phyloP scores from a whole-genome alignment of 2,329 filamentous ascomycete genomes.

The Trichoderma harzianum region DNA sequence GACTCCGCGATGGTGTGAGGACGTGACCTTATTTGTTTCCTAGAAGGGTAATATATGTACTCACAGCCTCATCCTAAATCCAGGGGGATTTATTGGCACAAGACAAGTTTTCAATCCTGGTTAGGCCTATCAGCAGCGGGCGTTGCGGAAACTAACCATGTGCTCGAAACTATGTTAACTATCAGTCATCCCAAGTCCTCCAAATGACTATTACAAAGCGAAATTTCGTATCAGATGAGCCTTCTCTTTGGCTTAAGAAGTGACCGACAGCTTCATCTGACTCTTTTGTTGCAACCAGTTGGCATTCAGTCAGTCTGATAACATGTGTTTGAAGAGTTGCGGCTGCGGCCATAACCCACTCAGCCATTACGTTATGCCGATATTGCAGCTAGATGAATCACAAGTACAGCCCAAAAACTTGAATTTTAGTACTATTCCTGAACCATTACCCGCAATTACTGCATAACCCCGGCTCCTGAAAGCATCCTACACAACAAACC shows the following conservation, averaged over 20 bases:
- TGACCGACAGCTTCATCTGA: background rate
- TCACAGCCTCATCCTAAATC: background rate
- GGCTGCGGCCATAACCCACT: background rate
- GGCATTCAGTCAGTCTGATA: background rate
- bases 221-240: background rate
- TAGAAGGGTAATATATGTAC: background rate
- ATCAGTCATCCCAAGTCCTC: background rate
- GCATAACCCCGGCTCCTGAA: background rate
- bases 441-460: background rate
- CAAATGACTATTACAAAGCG: background rate
- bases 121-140: background rate
- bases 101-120: background rate
- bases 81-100: background rate
- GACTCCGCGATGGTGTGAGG: background rate
- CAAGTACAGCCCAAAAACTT: background rate
- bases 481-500: background rate
- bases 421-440: background rate
- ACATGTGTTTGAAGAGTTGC: too few species aligned
- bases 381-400: background rate
- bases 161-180: background rate
- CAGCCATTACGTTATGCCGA: background rate
- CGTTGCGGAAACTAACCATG: background rate
- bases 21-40: background rate
- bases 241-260: background rate
- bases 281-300: background rate